Base-by-base conservation (phyloP, 2,329 filamentous ascomycete genomes). In the Venturia carpophila region DNA sequence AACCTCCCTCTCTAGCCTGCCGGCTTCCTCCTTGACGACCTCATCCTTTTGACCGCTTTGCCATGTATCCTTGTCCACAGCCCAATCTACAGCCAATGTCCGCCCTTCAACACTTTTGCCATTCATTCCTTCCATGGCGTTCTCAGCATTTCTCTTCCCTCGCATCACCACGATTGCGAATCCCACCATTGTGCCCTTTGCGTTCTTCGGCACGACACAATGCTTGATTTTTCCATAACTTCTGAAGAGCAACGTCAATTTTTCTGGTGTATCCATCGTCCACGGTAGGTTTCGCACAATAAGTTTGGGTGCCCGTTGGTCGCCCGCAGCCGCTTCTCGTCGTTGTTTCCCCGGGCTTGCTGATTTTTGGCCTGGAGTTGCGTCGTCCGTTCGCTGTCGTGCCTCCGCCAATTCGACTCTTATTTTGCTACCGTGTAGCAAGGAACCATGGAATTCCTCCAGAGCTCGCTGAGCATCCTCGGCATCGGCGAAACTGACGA, bases 271-370 rank as follows among this genome's bases (percentile, higher is more conserved):
- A 77, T 96, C 96, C 73, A 99, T 88, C 70, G 88, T 96, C 94
- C 94, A 99, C 0, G 94, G 93, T 72, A 99, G 75, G 75, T 99
- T 99, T 72, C 94, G 87, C 61, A 99, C 86, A 74, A 99, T 91
- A n/a, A 90, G 82, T 72, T 86, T 94, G 1, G 92, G 90, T 69
- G 91, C 37, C 56, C 90, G 64, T 86, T 42, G 30, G 10, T 49
- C 47, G n/a, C 45, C 62, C 11, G 64, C 56, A 39, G 43, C 42
- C 2, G 21, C 47, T 5, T 27, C 45, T 42, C 41, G 86, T 64
- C 85, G 85, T 64, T 82, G 45, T 84, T 81, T 49, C 83, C 83
- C 70, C 85, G 79, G 68, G 87, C 82, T 69, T 88, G 84, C 70
- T 83, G 79, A 43, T 80, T 79, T 72, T 89, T 34, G 15, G 39